Conservation (phyloP, 257 asterid genomes). For the Plectranthus barbatus region DNA sequence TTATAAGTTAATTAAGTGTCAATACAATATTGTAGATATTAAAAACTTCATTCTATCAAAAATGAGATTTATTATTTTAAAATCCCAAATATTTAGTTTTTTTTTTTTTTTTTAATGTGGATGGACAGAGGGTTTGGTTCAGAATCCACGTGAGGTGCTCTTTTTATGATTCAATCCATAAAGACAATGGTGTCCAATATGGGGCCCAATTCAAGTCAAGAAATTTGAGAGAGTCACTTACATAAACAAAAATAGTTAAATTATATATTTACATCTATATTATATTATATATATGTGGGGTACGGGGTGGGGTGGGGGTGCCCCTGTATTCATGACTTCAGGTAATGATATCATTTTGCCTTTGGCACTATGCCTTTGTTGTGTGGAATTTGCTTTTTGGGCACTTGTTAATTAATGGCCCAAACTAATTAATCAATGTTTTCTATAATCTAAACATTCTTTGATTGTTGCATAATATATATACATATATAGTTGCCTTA, state of each 20-base stretch:
- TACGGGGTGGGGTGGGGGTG: too few species aligned
- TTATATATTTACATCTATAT: too few species aligned
- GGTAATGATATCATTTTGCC: constrained; percentile 55
- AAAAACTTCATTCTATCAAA: not conserved
- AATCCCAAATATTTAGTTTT: not conserved
- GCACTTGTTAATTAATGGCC: constrained; percentile 20
- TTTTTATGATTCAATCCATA: constrained; percentile 93
- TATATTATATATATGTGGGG: too few species aligned
- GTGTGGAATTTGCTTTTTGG: constrained; percentile 35
- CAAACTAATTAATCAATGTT: constrained; percentile 14
- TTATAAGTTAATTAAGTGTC: too few species aligned
- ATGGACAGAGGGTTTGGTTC: constrained; percentile 86
- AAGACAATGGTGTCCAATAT: constrained; percentile 79
- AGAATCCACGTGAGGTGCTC: constrained; percentile 99
- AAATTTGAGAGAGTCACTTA: constrained; percentile 16
- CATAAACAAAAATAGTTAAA: constrained; percentile 14
- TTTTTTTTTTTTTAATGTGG: constrained; percentile 40
- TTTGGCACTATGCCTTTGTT: constrained; percentile 36
- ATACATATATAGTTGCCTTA: too few species aligned
- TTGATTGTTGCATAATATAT: not conserved
- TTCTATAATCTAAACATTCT: constrained; percentile 1
- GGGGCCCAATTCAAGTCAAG: constrained; percentile 71
- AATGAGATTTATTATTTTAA: not conserved
- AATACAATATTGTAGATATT: too few species aligned
- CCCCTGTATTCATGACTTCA: too few species aligned